These are phyloP conservation scores for Fraxinus quadrangulata DNA, from an alignment of 257 asterid genomes.

Conservation along the genomic window DNA sequence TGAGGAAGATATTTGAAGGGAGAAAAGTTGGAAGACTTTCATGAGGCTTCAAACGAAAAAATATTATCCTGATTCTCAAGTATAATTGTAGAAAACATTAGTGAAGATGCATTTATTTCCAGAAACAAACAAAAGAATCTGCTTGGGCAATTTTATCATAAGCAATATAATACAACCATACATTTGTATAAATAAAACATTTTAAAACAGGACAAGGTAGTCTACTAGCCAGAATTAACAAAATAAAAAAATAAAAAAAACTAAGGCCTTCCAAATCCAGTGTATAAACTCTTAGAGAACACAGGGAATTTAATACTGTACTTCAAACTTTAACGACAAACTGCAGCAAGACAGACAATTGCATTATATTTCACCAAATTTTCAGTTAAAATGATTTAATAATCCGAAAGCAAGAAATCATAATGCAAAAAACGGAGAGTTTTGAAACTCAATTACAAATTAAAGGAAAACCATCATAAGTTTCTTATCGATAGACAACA, in stretches of 20 bases:
- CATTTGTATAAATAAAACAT: neutral
- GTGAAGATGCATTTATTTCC: neutral
- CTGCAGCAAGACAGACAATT: neutral
- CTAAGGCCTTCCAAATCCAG: neutral
- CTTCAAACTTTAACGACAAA: neutral
- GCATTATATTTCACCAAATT: neutral
- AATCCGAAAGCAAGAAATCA: neutral
- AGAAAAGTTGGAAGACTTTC: neutral
- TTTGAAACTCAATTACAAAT: neutral
- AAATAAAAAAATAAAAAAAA: neutral
- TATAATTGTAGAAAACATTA: neutral
- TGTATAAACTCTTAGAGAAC: neutral
- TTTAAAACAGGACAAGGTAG: neutral
- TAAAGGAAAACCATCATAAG: neutral
- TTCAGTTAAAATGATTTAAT: neutral
- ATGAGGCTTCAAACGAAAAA: neutral
- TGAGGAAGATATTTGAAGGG: neutral
- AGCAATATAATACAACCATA: neutral
- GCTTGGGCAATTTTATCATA: constrained; percentile 1
- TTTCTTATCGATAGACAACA: neutral
- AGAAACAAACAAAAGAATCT: neutral
- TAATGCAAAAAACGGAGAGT: neutral
- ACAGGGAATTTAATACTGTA: neutral
- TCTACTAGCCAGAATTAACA: neutral
- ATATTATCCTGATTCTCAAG: neutral